phyloP scores from a whole-genome alignment of 139 green algal genomes.

The Yamagishiella unicocca region DNA sequence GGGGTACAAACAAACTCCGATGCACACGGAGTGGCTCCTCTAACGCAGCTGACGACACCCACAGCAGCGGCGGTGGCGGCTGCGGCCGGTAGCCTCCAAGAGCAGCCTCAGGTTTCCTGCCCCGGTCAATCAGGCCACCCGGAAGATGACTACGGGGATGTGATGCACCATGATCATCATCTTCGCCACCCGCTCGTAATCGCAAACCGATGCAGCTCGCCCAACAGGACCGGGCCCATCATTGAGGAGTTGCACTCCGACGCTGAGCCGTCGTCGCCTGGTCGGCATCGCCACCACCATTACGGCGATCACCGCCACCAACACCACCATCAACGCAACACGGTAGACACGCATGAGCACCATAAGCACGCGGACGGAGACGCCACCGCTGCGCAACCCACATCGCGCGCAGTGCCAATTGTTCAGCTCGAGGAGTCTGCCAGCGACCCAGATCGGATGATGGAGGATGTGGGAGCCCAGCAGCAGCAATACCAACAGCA shows the following conservation, averaged over 20 bases:
- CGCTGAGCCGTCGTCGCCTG: not conserved
- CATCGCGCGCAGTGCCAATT: not conserved
- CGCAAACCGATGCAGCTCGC: no score
- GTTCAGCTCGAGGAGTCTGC: slow-evolving; percentile 1
- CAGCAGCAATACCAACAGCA: no score
- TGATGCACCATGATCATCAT: no score
- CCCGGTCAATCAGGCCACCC: no score
- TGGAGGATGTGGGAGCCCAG: slow-evolving; percentile 1
- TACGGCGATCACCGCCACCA: not conserved
- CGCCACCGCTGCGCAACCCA: no score
- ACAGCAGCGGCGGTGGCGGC: not conserved
- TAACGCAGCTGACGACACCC: not conserved
- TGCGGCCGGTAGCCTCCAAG: not conserved
- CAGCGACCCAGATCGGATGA: not conserved
- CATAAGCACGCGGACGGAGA: not conserved
- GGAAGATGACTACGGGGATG: not conserved
- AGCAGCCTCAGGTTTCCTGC: not conserved
- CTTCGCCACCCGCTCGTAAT: no score
- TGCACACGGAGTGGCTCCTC: not conserved
- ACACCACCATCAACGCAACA: not conserved
- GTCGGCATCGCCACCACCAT: not conserved
- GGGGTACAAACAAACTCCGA: not conserved
- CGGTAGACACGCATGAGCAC: no score
- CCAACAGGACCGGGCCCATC: not conserved
- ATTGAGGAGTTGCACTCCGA: slow-evolving; percentile 31